Percentiles rank a stretch among this genome's conserved stretches.
phyloP scores from a whole-genome alignment of 306 rosid species.

The Boehmeria nivea region DNA sequence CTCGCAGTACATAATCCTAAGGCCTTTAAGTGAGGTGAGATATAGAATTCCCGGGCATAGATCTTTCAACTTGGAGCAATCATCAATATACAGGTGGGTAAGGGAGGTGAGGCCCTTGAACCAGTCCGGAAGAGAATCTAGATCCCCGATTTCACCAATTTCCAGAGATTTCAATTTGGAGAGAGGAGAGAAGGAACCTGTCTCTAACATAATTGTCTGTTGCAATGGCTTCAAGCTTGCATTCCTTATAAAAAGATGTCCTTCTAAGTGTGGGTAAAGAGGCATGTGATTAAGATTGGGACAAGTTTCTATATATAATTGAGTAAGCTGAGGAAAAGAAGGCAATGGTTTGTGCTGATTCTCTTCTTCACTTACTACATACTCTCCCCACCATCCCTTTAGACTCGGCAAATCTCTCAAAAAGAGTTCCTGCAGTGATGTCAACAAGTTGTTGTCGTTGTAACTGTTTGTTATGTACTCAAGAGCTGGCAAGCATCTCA shows the following conservation, averaged over 20 bases:
- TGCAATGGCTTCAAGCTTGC: neutral
- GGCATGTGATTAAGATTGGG: constrained; percentile 14
- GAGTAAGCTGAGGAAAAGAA: constrained; percentile 3
- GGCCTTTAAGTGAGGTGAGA: neutral
- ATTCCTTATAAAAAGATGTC: neutral
- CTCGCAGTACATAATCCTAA: neutral
- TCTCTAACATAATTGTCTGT: neutral
- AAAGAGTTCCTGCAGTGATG: neutral
- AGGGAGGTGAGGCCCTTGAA: constrained; percentile 4
- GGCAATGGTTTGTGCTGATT: neutral
- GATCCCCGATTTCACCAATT: neutral
- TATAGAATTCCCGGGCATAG: neutral
- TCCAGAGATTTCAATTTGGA: neutral
- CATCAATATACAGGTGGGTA: neutral
- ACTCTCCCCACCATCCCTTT: constrained; percentile 21
- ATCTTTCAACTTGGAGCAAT: neutral
- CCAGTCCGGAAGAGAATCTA: constrained; percentile 11
- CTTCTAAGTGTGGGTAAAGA: constrained; percentile 1
- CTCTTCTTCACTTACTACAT: neutral
- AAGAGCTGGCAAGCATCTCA: neutral
- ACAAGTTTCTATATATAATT: neutral
- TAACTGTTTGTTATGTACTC: neutral
- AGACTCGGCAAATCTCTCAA: neutral
- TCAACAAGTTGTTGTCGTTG: neutral
- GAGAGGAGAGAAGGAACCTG: neutral